These are phyloP conservation scores for Nitzschia inconspicua DNA, from an alignment of 108 stramenopile genomes.

Conservation along the genomic window DNA sequence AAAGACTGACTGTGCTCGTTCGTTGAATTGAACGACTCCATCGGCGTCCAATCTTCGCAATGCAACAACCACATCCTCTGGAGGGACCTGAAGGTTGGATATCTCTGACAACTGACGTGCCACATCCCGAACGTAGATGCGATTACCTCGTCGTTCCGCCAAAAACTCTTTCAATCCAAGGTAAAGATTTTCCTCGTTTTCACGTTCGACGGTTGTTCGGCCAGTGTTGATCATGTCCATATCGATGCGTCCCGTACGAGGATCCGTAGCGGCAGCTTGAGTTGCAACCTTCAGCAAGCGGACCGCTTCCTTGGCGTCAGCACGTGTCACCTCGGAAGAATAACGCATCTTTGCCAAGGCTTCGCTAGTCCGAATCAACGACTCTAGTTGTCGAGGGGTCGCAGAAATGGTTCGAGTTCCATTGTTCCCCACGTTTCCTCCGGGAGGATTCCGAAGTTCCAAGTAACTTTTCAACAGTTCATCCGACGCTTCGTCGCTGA, in stretches of 20 bases:
- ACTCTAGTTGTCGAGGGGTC: conserved; percentile 98
- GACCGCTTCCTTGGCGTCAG: conserved; percentile 91
- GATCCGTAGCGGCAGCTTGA: conserved; percentile 93
- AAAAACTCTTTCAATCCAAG: conserved; percentile 64
- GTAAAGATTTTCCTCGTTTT: conserved; percentile 58
- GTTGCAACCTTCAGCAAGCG: conserved; percentile 97
- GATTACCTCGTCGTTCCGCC: conserved; percentile 49
- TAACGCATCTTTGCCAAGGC: conserved; percentile 92
- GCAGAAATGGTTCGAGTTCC: conserved; percentile 94
- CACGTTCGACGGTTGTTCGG: conserved; percentile 73
- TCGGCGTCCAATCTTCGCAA: conserved; percentile 75
- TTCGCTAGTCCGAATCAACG: conserved; percentile 94
- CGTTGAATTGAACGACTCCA: conserved; percentile 76
- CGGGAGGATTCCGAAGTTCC: conserved; percentile 82
- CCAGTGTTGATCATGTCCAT: conserved; percentile 99
- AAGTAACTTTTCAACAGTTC: conserved; percentile 92
- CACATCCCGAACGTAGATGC: conserved; percentile 66
- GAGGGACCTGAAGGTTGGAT: conserved; percentile 39
- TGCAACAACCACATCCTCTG: conserved; percentile 58
- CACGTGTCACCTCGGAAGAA: conserved; percentile 55
- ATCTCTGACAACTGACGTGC: conserved; percentile 64
- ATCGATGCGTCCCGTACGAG: conserved; percentile 96
- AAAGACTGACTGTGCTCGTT: conserved; percentile 78
- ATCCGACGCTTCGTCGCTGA: conserved; percentile 81
- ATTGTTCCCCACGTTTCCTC: conserved; percentile 48